phyloP scores from a whole-genome alignment of 139 green algal genomes.

The Dunaliella sp. region DNA sequence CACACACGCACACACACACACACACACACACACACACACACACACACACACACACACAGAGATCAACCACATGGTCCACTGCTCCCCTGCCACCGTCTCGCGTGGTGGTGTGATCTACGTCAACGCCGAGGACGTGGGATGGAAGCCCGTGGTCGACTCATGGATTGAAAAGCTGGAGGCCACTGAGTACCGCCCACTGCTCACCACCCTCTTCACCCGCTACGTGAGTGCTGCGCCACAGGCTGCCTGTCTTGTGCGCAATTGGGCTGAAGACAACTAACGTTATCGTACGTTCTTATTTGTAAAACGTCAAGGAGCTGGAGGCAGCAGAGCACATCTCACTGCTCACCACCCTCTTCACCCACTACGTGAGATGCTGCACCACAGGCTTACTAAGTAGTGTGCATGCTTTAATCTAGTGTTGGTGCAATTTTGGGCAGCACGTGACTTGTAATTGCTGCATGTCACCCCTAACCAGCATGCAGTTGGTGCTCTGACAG shows the following conservation, averaged over 20 bases:
- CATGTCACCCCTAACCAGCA: too few relatives aligned
- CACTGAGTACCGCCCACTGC: slow-evolving; percentile 69
- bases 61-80: slow-evolving; percentile 81
- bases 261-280: too few relatives aligned
- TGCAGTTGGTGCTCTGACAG: too few relatives aligned
- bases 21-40: not conserved
- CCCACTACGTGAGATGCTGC: too few relatives aligned
- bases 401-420: not conserved
- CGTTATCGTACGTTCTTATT: too few relatives aligned
- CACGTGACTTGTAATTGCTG: too few relatives aligned
- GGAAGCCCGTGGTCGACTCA: slow-evolving; percentile 78
- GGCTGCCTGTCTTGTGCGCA: too few relatives aligned
- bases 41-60: slow-evolving; percentile 2
- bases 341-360: slow-evolving; percentile 69
- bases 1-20: slow-evolving; percentile 29
- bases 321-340: too few relatives aligned
- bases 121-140: slow-evolving; percentile 84
- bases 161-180: slow-evolving; percentile 81
- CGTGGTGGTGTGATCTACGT: slow-evolving; percentile 91
- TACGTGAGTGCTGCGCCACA: slow-evolving; percentile 65
- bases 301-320: too few relatives aligned
- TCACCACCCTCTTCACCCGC: slow-evolving; percentile 79
- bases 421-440: too few relatives aligned
- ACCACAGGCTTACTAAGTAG: too few relatives aligned
- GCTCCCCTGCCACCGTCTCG: slow-evolving; percentile 88